Percentiles rank a stretch among this genome's conserved stretches.
Evolutionary conservation across 2,329 filamentous ascomycete species (phyloP).

Genomic region (Claviceps citrina): DNA sequence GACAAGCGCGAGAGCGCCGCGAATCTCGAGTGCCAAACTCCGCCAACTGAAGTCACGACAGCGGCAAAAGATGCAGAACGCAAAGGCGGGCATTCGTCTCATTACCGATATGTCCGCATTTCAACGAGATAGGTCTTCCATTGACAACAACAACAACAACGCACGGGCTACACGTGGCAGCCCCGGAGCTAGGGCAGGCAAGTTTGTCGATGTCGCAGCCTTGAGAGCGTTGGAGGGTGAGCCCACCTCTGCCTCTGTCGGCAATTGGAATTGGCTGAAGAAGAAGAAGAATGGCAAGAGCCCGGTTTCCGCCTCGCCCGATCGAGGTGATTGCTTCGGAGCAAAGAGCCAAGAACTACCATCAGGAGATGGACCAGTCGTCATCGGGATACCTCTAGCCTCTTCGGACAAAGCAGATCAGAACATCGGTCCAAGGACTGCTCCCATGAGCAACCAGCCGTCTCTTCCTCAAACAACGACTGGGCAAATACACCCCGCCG

Average conservation of each 20-base stretch:
- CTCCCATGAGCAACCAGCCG: slow-evolving; percentile 24
- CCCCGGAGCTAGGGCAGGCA: slow-evolving; percentile 20
- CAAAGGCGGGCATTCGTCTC: slow-evolving; percentile 48
- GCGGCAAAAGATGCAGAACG: slow-evolving; percentile 45
- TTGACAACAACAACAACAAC: slow-evolving; percentile 17
- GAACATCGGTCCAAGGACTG: slow-evolving; percentile 34
- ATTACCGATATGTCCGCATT: slow-evolving; percentile 52
- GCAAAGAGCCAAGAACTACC: slow-evolving; percentile 43
- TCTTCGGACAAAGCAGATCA: slow-evolving; percentile 20
- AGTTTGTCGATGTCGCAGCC: slow-evolving; percentile 44
- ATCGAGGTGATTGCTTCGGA: slow-evolving; percentile 13
- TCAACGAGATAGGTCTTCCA: slow-evolving; percentile 28
- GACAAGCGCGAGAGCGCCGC: slow-evolving; percentile 13
- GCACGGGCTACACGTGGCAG: slow-evolving; percentile 16
- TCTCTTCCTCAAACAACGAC: neutral
- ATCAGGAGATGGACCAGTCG: slow-evolving; percentile 54
- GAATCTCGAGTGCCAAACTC: slow-evolving; percentile 26
- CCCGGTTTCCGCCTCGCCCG: slow-evolving; percentile 14
- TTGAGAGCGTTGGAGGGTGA: slow-evolving; percentile 44
- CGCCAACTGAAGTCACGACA: slow-evolving; percentile 40
- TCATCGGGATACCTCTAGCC: slow-evolving; percentile 55
- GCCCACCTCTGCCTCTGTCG: slow-evolving; percentile 36
- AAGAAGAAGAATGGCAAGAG: slow-evolving; percentile 22
- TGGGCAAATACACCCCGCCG: neutral
- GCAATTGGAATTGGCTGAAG: slow-evolving; percentile 42